Evolutionary conservation across 2,329 filamentous ascomycete species (phyloP), one percentile per base, ranked within the genome.

Genomic region (Calonectria henricotiae): DNA sequence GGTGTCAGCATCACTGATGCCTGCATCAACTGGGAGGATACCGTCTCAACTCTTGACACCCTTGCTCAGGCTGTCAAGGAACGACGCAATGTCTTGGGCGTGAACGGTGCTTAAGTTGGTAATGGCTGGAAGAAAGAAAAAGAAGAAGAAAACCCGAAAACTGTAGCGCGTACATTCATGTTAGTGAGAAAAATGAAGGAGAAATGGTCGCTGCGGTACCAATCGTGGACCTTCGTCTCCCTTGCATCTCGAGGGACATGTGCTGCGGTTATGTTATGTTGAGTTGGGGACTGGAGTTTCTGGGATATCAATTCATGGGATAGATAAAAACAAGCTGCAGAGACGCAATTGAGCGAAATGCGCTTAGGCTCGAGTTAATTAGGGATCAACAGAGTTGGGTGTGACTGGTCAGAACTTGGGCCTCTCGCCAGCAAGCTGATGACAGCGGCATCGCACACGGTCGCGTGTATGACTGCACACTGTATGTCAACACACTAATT

Each of bases 1-100:
- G 96, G 96, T 77, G 93, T 98, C 80, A 96, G 93, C 82, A 98
- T 98, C 82, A 99, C 96, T 0, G 96, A 99, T 83, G 96, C 96
- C 60, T 99, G 96, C 84, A 98, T 99, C 81, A 88, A 91, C 83
- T 98, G 95, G 96, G 91, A 96, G 73, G 94, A 97, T 77, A 98
- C 96, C 4, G 92, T 95, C 77, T 84, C 85, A 0, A 92, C 96
- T 2, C 89, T 98, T 12, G 92, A 93, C 74, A 87, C 87, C 62
- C 89, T 99, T 51, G 96, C 96, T 20, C 88, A 91, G 64, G 93
- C 95, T 32, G 94, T 98, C 65, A 91, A 91, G 80, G 89, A 92
- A 81, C 89, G 79, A 64, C 79, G 79, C 65, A 77, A 79, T 44
- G 73, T 79, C 27, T 35, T 75, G 13, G 76, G 76, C 32, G 73